Evolutionary conservation across 768 basidiomycete species (phyloP).

Genomic region (Serendipita sp.): DNA sequence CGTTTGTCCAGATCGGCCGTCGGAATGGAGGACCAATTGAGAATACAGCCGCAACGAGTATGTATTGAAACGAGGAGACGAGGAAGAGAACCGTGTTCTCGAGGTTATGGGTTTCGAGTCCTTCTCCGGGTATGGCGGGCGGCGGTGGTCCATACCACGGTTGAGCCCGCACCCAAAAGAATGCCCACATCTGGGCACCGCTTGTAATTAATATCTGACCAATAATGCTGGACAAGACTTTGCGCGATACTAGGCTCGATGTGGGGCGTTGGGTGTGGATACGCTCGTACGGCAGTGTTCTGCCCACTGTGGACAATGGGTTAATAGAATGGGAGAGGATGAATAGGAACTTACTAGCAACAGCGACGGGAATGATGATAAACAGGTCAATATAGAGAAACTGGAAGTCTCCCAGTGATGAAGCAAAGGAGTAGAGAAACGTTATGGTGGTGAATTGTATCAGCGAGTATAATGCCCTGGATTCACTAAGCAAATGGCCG

Average conservation of each 20-base stretch:
- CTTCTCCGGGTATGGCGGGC: constrained; percentile 32
- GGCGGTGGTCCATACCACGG: constrained; percentile 77
- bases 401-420: constrained; percentile 89
- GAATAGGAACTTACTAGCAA: constrained; percentile 58
- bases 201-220: constrained; percentile 85
- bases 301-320: constrained; percentile 54
- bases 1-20: constrained; percentile 88
- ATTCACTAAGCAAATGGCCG: neutral
- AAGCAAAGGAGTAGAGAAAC: constrained; percentile 88
- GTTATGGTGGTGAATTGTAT: constrained; percentile 99
- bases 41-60: constrained; percentile 91
- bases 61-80: constrained; percentile 96
- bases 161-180: constrained; percentile 74
- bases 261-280: constrained; percentile 87
- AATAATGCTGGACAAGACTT: constrained; percentile 82
- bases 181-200: constrained; percentile 70
- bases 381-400: constrained; percentile 97
- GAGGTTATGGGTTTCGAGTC: constrained; percentile 65
- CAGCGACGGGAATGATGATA: constrained; percentile 93
- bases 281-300: constrained; percentile 75
- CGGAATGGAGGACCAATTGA: constrained; percentile 97
- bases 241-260: constrained; percentile 87
- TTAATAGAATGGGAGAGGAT: constrained; percentile 1
- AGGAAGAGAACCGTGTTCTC: constrained; percentile 90
- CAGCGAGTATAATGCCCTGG: constrained; percentile 91